Evolutionary conservation across 352 stramenopile species (phyloP).

Genomic region (Globisporangium takayamanum): DNA sequence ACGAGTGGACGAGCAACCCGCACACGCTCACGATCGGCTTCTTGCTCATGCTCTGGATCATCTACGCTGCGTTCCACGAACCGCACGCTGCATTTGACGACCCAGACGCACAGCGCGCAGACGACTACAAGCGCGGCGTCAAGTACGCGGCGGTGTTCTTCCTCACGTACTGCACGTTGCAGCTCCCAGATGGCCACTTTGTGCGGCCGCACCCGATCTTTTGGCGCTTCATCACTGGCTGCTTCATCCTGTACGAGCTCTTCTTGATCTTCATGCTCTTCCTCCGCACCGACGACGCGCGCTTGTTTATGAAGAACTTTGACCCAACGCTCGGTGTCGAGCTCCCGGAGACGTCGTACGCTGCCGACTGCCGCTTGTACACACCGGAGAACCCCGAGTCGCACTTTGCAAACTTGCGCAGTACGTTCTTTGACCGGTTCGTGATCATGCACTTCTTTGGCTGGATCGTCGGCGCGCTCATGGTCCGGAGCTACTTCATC

Average conservation of each 20-base stretch:
- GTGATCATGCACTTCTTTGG: slow-evolving; percentile 89
- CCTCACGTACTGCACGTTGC: slow-evolving; percentile 82
- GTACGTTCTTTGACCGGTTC: slow-evolving; percentile 83
- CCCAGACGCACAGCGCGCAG: slow-evolving; percentile 25
- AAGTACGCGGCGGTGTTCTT: slow-evolving; percentile 82
- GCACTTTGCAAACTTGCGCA: slow-evolving; percentile 67
- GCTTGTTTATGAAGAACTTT: slow-evolving; percentile 80
- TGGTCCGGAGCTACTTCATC: slow-evolving; percentile 81
- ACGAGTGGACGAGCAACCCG: slow-evolving; percentile 78
- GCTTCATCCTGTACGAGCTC: slow-evolving; percentile 92
- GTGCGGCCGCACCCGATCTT: slow-evolving; percentile 86
- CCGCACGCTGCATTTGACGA: slow-evolving; percentile 28
- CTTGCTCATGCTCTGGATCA: slow-evolving; percentile 76
- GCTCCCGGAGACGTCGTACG: slow-evolving; percentile 80
- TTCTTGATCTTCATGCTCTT: slow-evolving; percentile 85
- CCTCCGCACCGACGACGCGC: slow-evolving; percentile 69
- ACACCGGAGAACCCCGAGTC: slow-evolving; percentile 82
- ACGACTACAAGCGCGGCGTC: slow-evolving; percentile 62
- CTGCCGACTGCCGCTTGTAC: slow-evolving; percentile 77
- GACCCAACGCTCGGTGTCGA: slow-evolving; percentile 69
- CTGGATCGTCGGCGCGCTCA: slow-evolving; percentile 83
- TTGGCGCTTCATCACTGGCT: slow-evolving; percentile 86
- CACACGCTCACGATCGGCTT: slow-evolving; percentile 78
- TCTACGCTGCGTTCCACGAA: slow-evolving; percentile 82
- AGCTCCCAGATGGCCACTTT: slow-evolving; percentile 84